A percentile compares a stretch with the other conserved stretches of the same genome.
Conservation (phyloP, 73 alveolate genomes). For the Paramecium bursaria region DNA sequence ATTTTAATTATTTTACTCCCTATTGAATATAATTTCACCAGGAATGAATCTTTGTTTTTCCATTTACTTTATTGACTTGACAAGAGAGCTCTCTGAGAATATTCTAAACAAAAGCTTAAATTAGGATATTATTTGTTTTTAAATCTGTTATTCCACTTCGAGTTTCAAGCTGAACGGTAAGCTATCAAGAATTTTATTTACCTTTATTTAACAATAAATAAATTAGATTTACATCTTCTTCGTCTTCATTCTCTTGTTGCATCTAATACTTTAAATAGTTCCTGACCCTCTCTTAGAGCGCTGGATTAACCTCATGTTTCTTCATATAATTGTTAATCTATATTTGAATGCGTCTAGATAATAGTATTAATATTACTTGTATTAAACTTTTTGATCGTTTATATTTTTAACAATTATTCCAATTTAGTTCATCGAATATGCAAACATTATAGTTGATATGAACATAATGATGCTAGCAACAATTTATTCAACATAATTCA, state of each 20-base stretch:
- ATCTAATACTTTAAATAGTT: conserved; percentile 14
- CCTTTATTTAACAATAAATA: too few relatives aligned
- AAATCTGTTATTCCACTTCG: conserved; percentile 11
- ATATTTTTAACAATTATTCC: conserved; percentile 25
- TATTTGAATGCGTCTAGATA: conserved; percentile 28
- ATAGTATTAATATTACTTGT: not conserved
- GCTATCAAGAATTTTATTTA: not conserved
- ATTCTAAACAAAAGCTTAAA: not conserved
- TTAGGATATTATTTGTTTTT: not conserved
- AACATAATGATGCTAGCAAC: conserved; percentile 83
- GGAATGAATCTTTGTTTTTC: not conserved
- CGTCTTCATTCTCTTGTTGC: not conserved
- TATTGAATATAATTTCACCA: conserved; percentile 21
- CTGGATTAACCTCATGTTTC: conserved; percentile 32
- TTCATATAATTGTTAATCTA: conserved; percentile 50
- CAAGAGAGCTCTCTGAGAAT: not conserved
- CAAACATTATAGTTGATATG: conserved; percentile 69
- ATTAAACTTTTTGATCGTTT: not conserved
- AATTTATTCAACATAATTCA: conserved; percentile 73
- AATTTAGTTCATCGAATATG: conserved; percentile 67
- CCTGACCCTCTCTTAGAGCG: conserved; percentile 29
- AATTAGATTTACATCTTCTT: too few relatives aligned
- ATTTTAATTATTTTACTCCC: not conserved
- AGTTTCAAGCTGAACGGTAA: not conserved
- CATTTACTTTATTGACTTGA: not conserved